Percentiles rank a stretch among this genome's conserved stretches.
phyloP scores from a whole-genome alignment of 306 rosid genomes.

The Datisca glomerata region DNA sequence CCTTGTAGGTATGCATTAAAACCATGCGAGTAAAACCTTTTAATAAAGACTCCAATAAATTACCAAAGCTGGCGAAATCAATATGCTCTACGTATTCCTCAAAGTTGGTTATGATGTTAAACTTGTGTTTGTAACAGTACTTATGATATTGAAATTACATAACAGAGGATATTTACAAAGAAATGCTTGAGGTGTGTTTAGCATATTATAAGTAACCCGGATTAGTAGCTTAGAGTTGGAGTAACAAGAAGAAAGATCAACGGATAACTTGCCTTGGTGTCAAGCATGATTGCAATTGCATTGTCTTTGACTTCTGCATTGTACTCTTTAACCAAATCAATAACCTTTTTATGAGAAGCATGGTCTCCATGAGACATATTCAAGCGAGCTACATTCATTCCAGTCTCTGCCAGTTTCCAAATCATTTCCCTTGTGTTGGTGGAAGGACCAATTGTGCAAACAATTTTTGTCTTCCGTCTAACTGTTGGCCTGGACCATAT shows the following conservation, averaged over 20 bases:
- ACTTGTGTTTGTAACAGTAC: no score
- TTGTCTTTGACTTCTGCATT: conserved; percentile 68
- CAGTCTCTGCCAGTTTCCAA: conserved; percentile 97
- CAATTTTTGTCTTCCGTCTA: conserved; percentile 90
- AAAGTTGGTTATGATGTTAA: no score
- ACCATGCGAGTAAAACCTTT: no score
- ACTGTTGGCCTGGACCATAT: conserved; percentile 81
- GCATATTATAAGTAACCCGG: no score
- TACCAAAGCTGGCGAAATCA: no score
- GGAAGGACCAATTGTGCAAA: conserved; percentile 96
- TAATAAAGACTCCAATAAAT: no score
- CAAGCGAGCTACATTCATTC: conserved; percentile 94
- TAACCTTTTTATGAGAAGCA: conserved; percentile 90
- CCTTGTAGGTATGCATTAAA: no score
- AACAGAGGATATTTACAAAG: no score
- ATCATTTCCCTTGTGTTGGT: conserved; percentile 86
- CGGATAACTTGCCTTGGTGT: conserved; percentile 52
- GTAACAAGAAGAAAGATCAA: not conserved
- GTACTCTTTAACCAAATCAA: conserved; percentile 88
- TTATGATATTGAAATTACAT: no score
- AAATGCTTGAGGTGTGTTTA: no score
- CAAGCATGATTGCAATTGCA: conserved; percentile 88
- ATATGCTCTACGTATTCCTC: no score
- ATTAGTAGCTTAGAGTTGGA: no score
- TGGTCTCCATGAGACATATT: conserved; percentile 99